These are phyloP conservation scores for Tolypocladium ophioglossoides DNA, from an alignment of 2,329 filamentous ascomycete species.

Conservation along the genomic window DNA sequence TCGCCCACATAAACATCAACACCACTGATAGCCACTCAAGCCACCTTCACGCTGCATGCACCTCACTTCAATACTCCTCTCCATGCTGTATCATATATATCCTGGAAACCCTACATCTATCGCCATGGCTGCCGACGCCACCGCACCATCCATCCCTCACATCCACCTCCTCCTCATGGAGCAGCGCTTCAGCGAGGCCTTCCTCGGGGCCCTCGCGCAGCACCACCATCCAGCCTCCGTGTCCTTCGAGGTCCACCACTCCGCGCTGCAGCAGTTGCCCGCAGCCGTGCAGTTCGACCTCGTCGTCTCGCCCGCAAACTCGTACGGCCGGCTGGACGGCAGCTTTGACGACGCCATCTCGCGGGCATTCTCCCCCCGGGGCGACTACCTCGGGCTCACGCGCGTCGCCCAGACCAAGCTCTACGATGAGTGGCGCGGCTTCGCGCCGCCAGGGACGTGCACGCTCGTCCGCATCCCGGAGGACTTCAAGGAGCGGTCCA, in stretches of 20 bases:
- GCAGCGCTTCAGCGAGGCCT: conserved; percentile 22
- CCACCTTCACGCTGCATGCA: not conserved
- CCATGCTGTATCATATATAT: not conserved
- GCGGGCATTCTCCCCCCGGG: conserved; percentile 29
- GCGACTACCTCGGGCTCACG: conserved; percentile 37
- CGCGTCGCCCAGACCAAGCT: conserved; percentile 29
- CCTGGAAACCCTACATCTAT: not conserved
- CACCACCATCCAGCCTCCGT: conserved; percentile 19
- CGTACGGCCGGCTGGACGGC: conserved; percentile 42
- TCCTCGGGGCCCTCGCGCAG: conserved; percentile 21
- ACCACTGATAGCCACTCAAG: no score
- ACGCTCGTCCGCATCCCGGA: conserved; percentile 34
- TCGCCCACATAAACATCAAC: no score
- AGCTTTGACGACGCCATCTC: conserved; percentile 45
- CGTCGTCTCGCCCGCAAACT: conserved; percentile 44
- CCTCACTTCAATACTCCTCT: not conserved
- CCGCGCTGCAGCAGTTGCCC: conserved; percentile 26
- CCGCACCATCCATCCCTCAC: conserved; percentile 2
- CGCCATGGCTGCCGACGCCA: not conserved
- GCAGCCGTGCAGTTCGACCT: conserved; percentile 28
- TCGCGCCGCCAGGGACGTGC: conserved; percentile 38
- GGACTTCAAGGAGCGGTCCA: conserved; percentile 18
- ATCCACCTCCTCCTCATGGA: conserved; percentile 10
- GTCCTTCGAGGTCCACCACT: conserved; percentile 25
- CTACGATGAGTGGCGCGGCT: conserved; percentile 37